A percentile compares a stretch with the other conserved stretches of the same genome.
Evolutionary conservation across 768 basidiomycete species (phyloP).

Genomic region (Sporobolomyces roseus): DNA sequence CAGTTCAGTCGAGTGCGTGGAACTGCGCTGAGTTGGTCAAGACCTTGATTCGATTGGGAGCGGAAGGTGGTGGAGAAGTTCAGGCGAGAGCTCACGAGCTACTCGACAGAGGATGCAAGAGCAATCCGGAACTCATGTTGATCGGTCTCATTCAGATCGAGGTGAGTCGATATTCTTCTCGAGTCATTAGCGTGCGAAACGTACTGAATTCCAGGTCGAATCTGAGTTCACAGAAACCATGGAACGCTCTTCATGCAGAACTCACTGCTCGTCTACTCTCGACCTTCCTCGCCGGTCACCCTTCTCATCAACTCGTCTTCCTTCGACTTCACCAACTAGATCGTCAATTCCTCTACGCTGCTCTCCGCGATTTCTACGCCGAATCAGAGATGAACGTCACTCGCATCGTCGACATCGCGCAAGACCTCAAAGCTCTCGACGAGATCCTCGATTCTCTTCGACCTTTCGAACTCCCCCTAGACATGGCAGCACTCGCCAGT

Average conservation of each 20-base stretch:
- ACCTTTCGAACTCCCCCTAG: slow-evolving; percentile 71
- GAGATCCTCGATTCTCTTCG: slow-evolving; percentile 72
- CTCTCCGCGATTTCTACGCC: slow-evolving; percentile 85
- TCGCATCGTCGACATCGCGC: slow-evolving; percentile 87
- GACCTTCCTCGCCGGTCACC: slow-evolving; percentile 87
- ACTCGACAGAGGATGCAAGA: slow-evolving; percentile 87
- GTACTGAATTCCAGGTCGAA: background rate
- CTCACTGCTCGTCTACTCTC: slow-evolving; percentile 77
- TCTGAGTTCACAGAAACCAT: slow-evolving; percentile 57
- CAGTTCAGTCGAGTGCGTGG: slow-evolving; percentile 89
- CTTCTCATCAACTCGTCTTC: slow-evolving; percentile 93
- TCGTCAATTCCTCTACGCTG: slow-evolving; percentile 75
- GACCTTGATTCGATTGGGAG: slow-evolving; percentile 73
- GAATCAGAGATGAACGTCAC: slow-evolving; percentile 91
- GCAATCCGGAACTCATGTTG: slow-evolving; percentile 88
- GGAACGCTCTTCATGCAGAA: slow-evolving; percentile 82
- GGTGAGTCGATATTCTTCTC: slow-evolving; percentile 55
- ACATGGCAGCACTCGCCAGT: slow-evolving; percentile 88
- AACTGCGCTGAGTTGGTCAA: slow-evolving; percentile 88
- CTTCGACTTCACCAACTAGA: slow-evolving; percentile 93
- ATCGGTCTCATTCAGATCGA: slow-evolving; percentile 87
- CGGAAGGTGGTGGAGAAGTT: slow-evolving; percentile 54
- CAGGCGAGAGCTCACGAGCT: slow-evolving; percentile 77
- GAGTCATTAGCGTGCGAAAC: background rate
- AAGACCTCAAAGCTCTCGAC: slow-evolving; percentile 93